Conservation (phyloP, 306 rosid genomes). For the Vigna mungo region DNA sequence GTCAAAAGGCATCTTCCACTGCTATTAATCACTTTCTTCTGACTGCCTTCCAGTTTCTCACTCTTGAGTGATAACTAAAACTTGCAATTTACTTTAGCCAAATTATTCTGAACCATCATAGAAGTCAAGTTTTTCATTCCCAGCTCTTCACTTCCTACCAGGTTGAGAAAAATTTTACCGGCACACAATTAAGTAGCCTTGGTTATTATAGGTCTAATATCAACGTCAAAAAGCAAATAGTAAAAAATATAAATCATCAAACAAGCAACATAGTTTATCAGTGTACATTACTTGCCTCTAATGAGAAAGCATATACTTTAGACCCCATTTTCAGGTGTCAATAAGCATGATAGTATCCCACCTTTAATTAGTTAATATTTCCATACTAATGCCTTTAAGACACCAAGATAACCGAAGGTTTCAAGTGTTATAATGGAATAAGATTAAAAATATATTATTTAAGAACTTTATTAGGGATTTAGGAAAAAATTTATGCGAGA, state of each 20-base stretch:
- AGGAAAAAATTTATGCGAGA: slow-evolving; percentile 1
- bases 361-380: neutral
- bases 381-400: neutral
- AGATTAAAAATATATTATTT: slow-evolving; percentile 17
- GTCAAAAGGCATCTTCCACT: slow-evolving; percentile 1
- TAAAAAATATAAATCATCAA: slow-evolving; percentile 9
- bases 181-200: slow-evolving; percentile 1
- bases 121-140: neutral
- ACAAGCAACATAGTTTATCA: neutral
- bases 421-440: neutral
- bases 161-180: neutral
- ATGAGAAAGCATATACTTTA: slow-evolving; percentile 9
- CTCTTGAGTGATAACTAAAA: neutral
- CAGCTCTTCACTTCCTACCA: neutral
- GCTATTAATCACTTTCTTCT: neutral
- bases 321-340: neutral
- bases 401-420: slow-evolving; percentile 3
- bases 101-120: slow-evolving; percentile 3
- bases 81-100: neutral
- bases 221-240: neutral
- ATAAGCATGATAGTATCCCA: neutral
- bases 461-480: slow-evolving; percentile 18
- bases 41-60: neutral
- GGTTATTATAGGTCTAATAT: neutral
- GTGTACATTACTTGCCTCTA: neutral